phyloP scores from a whole-genome alignment of 2,329 filamentous ascomycete species.

The Alternaria ethzedia region DNA sequence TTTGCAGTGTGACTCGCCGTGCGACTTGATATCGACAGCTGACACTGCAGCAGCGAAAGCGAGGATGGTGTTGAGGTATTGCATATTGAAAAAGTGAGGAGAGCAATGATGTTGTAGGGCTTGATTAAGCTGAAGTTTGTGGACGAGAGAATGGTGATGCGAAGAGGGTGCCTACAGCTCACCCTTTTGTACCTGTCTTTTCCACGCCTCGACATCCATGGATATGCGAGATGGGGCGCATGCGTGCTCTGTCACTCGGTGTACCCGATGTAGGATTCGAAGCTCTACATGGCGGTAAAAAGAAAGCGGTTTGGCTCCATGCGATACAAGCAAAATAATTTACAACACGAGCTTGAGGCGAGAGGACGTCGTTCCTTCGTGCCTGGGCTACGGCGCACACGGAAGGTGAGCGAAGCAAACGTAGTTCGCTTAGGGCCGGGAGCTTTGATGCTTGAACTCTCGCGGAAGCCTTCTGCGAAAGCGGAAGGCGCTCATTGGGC shows the following conservation, averaged over 20 bases:
- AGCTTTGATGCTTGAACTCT: not conserved
- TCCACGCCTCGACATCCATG: not conserved
- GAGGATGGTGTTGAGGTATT: not conserved
- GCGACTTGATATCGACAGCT: not conserved
- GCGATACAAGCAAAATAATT: not conserved
- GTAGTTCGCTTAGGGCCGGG: not conserved
- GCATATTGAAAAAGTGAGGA: not conserved
- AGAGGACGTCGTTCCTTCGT: not conserved
- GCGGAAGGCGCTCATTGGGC: not conserved
- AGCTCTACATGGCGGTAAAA: not conserved
- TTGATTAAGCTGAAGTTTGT: conserved; percentile 1
- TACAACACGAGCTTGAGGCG: not conserved
- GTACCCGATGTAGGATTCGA: not conserved
- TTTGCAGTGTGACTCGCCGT: not conserved
- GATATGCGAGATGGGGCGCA: not conserved
- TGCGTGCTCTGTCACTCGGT: not conserved
- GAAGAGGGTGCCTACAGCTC: not conserved
- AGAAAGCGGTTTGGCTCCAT: not conserved
- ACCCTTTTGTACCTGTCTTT: not conserved
- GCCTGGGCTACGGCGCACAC: not conserved
- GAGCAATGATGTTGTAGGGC: not conserved
- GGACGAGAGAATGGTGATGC: not conserved
- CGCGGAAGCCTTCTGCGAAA: not conserved
- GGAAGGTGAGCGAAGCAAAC: not conserved
- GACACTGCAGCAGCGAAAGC: not conserved